phyloP scores from a whole-genome alignment of 2,329 filamentous ascomycete genomes.

The Calonectria pseudoturangicola region DNA sequence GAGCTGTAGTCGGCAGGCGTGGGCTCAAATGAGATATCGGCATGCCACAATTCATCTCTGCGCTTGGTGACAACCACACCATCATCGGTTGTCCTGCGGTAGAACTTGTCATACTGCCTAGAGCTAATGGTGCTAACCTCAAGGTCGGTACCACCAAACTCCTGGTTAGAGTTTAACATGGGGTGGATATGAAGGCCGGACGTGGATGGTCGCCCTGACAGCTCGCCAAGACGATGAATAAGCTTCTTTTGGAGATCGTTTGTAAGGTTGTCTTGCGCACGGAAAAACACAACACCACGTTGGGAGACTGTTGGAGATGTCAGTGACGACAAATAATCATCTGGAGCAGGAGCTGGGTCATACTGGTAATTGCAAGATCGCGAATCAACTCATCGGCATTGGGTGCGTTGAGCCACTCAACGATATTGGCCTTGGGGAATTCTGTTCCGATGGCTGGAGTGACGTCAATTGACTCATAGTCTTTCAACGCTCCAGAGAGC shows the following conservation, averaged over 20 bases:
- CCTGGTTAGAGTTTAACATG: constrained; percentile 70
- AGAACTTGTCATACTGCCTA: constrained; percentile 70
- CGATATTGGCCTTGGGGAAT: constrained; percentile 74
- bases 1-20: constrained; percentile 78
- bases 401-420: constrained; percentile 75
- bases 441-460: constrained; percentile 79
- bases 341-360: constrained; percentile 41
- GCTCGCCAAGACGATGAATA: constrained; percentile 75
- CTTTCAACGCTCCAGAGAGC: constrained; percentile 69
- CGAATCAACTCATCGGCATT: constrained; percentile 78
- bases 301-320: constrained; percentile 72
- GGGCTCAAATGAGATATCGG: constrained; percentile 80
- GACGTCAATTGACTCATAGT: constrained; percentile 73
- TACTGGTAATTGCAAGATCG: constrained; percentile 81
- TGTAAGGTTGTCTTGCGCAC: constrained; percentile 76
- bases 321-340: not conserved
- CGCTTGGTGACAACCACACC: constrained; percentile 47
- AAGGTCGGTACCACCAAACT: constrained; percentile 72
- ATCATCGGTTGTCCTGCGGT: constrained; percentile 61
- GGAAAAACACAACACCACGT: constrained; percentile 82
- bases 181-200: constrained; percentile 78
- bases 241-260: constrained; percentile 80
- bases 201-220: constrained; percentile 73
- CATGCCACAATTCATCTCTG: constrained; percentile 68
- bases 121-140: constrained; percentile 79